Percentiles rank a stretch among this genome's conserved stretches.
phyloP scores from a whole-genome alignment of 106 monocot genomes.

The Vanilla planifolia region DNA sequence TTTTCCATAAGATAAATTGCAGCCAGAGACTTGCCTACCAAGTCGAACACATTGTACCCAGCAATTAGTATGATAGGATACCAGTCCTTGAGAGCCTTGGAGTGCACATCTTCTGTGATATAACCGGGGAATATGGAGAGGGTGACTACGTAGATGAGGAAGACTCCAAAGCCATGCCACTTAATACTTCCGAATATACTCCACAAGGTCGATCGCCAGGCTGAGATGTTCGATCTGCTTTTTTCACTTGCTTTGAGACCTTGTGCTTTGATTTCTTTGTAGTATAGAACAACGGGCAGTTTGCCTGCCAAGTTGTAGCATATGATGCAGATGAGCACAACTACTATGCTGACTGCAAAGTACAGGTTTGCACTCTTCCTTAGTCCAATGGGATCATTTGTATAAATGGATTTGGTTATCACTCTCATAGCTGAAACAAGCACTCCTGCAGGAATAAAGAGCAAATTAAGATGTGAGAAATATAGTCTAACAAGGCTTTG shows the following conservation, averaged over 20 bases:
- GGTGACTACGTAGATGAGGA: slow-evolving; percentile 38
- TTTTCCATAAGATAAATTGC: slow-evolving; percentile 34
- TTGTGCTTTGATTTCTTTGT: slow-evolving; percentile 32
- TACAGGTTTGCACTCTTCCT: slow-evolving; percentile 53
- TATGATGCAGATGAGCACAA: slow-evolving; percentile 42
- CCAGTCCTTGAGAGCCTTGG: slow-evolving; percentile 46
- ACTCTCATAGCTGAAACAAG: slow-evolving; percentile 45
- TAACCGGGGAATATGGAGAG: slow-evolving; percentile 57
- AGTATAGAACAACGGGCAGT: slow-evolving; percentile 39
- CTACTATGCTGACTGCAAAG: slow-evolving; percentile 28
- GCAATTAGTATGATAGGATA: slow-evolving; percentile 47
- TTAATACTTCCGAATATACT: slow-evolving; percentile 31
- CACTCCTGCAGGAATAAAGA: slow-evolving; percentile 22
- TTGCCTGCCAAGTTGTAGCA: slow-evolving; percentile 41
- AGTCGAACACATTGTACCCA: slow-evolving; percentile 48
- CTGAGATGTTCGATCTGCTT: slow-evolving; percentile 11
- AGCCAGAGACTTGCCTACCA: slow-evolving; percentile 39
- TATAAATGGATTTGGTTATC: slow-evolving; percentile 36
- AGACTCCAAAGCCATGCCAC: slow-evolving; percentile 38
- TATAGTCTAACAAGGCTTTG: too few relatives aligned
- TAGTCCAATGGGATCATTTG: slow-evolving; percentile 34
- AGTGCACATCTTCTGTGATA: slow-evolving; percentile 56
- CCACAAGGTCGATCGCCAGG: slow-evolving; percentile 39
- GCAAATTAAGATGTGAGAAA: background rate
- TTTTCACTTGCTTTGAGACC: slow-evolving; percentile 21